These are phyloP conservation scores for Adansonia grandidieri DNA, from an alignment of 441 rosid species.

Conservation along the genomic window DNA sequence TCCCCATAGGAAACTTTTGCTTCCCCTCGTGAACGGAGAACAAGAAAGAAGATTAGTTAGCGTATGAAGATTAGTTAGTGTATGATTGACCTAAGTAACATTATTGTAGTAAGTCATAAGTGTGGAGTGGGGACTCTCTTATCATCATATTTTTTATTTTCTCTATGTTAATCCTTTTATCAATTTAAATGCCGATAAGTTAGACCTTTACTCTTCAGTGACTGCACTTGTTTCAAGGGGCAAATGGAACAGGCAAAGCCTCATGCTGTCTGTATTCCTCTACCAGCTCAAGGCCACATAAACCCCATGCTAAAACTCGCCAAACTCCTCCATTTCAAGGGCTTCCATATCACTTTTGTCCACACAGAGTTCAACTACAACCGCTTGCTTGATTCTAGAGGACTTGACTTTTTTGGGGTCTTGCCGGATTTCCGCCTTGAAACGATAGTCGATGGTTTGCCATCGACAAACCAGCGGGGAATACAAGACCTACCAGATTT, in stretches of 20 bases:
- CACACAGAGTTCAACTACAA: conserved; percentile 29
- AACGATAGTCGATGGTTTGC: conserved; percentile 26
- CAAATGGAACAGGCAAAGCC: conserved; percentile 26
- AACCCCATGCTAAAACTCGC: conserved; percentile 33
- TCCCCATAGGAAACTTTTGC: too few species aligned
- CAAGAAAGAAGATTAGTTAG: too few species aligned
- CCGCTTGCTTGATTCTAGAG: conserved; percentile 26
- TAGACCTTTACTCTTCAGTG: not conserved
- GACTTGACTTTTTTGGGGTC: not conserved
- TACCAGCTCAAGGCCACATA: conserved; percentile 38
- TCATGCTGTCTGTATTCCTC: conserved; percentile 33
- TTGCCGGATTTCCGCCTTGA: conserved; percentile 19
- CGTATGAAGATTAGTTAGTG: too few species aligned
- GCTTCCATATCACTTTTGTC: conserved; percentile 37
- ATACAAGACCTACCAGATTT: conserved; percentile 18
- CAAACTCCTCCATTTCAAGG: conserved; percentile 31
- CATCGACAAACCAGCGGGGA: conserved; percentile 6
- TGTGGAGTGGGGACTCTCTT: too few species aligned
- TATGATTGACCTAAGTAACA: too few species aligned
- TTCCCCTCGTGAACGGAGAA: too few species aligned
- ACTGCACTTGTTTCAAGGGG: conserved; percentile 16
- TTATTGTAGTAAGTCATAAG: too few species aligned
- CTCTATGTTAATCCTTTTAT: too few species aligned
- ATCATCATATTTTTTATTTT: not conserved
- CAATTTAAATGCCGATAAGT: not conserved